Conservation (phyloP, 176 grass and related monocot species). For the Lolium perenne region DNA sequence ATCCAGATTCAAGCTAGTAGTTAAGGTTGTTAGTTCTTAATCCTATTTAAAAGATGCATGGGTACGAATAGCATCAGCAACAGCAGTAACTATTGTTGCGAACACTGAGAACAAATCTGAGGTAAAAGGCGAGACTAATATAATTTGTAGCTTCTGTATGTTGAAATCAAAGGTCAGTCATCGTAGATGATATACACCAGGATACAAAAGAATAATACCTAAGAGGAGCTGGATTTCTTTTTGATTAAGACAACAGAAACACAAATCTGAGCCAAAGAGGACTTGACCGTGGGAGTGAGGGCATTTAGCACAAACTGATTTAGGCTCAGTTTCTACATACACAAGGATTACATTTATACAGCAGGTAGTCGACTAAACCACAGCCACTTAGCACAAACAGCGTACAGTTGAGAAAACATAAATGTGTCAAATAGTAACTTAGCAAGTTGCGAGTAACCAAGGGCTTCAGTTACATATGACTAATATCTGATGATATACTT, state of each 20-base stretch:
- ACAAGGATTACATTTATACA: not conserved
- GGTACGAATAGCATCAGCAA: slow-evolving; percentile 23
- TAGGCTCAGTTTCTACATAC: not conserved
- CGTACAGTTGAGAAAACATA: not conserved
- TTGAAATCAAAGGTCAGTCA: not conserved
- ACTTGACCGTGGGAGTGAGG: not conserved
- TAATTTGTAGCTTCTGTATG: not conserved
- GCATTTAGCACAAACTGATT: not conserved
- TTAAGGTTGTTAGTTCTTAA: slow-evolving; percentile 1
- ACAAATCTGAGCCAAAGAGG: not conserved
- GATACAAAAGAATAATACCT: not conserved
- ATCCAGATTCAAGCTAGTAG: not conserved
- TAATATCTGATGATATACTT: not conserved
- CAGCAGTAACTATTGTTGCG: not conserved
- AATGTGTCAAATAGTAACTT: not conserved
- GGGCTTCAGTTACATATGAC: not conserved
- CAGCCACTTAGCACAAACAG: not conserved
- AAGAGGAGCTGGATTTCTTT: not conserved
- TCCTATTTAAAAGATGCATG: not conserved
- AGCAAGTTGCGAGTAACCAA: not conserved
- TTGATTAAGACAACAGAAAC: not conserved
- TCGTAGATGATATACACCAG: not conserved
- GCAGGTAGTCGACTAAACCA: not conserved
- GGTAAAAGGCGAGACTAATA: slow-evolving; percentile 13
- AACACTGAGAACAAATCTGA: not conserved